Percentiles rank a stretch among this genome's conserved stretches.
These are phyloP conservation scores for Moniliophthora roreri DNA, from an alignment of 1,284 basidiomycete genomes.

Conservation along the genomic window DNA sequence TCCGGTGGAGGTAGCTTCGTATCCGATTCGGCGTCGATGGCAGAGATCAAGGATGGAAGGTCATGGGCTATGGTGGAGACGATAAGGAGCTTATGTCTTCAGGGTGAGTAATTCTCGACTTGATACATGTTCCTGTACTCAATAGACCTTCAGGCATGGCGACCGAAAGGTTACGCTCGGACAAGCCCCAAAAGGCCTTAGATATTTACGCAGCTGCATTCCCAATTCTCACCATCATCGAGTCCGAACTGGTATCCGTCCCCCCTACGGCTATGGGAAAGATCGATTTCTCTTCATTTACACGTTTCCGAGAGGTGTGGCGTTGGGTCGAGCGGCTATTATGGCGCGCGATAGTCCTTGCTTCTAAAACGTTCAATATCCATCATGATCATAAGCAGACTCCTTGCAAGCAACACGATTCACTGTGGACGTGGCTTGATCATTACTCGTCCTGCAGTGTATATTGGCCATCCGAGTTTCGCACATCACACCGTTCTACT, in stretches of 20 bases:
- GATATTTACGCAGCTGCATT: conserved; percentile 53
- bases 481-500: conserved; percentile 69
- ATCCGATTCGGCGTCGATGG: conserved; percentile 37
- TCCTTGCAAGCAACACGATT: conserved; percentile 20
- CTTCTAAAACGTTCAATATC: conserved; percentile 46
- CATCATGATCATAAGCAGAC: conserved; percentile 31
- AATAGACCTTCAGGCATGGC: conserved; percentile 40
- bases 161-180: conserved; percentile 47
- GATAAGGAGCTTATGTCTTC: conserved; percentile 65
- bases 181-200: conserved; percentile 47
- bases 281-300: conserved; percentile 50
- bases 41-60: conserved; percentile 61
- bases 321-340: conserved; percentile 74
- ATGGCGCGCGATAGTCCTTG: conserved; percentile 65
- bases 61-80: conserved; percentile 67
- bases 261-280: conserved; percentile 34
- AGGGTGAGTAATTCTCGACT: conserved; percentile 44
- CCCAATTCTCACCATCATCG: conserved; percentile 50
- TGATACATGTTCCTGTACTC: conserved; percentile 4
- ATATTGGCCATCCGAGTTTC: conserved; percentile 76
- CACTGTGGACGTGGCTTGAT: conserved; percentile 59
- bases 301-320: conserved; percentile 72
- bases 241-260: conserved; percentile 48
- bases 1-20: conserved; percentile 48
- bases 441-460: conserved; percentile 63